Base-by-base conservation (phyloP, 768 basidiomycete genomes). In the Lactifluus volemus region DNA sequence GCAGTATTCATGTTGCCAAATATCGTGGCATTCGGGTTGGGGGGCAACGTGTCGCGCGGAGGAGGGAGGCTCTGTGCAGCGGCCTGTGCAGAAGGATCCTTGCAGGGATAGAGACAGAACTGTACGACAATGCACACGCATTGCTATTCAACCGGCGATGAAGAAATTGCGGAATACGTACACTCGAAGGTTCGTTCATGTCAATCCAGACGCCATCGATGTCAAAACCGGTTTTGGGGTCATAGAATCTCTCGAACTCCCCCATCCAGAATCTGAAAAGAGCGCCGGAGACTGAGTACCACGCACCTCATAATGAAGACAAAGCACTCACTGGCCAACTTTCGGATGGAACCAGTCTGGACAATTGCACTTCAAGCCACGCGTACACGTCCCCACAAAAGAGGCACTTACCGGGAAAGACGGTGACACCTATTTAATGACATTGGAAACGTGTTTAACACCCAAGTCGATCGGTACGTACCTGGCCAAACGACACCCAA, bases 121-220 rank as follows among this genome's bases (percentile, higher is more conserved):
- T 85, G 59, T 6, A 15, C 44, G 49, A 47, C 32, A n/a, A 52
- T n/a, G n/a, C n/a, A n/a, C n/a, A n/a, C n/a, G n/a, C n/a, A n/a
- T 25, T 45, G 12, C 7, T 32, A 25, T 44, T 17, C 44, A 25
- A 9, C 41, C 2, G 11, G 21, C 2, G n/a, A 34, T 5, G 19
- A 30, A 36, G 11, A 8, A 41, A 9, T 12, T 12, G 36, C 15
- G 8, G 34, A 9, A 29, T 21, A 30, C 80, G 29, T 64, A 86
- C 85, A 61, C 78, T 87, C 3, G 25, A 25, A 6, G 86, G 86
- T 61, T 88, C 86, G 68, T 88, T 87, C 85, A 85, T 86, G 64
- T 86, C 84, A 29, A 87, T 86, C 88, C 86, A 88, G 17, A 79
- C 79, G 10, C 85, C 86, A 63, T 86, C 84, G 34, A 86, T 86